Conservation (phyloP, 352 stramenopile genomes). For the Globisporangium recalcitrans region DNA sequence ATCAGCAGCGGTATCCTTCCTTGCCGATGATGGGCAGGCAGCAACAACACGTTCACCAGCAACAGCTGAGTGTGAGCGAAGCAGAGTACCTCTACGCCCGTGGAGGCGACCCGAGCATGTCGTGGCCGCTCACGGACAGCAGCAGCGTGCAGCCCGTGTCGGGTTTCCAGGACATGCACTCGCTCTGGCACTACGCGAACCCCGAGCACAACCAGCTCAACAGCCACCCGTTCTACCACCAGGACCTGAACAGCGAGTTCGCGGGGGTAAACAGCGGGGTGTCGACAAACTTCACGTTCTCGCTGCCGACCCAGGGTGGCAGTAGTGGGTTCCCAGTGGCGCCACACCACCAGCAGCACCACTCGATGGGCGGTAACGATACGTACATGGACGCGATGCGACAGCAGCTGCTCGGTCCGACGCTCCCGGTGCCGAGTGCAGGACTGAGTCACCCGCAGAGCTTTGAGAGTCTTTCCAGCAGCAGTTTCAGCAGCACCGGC, state of each 20-base stretch:
- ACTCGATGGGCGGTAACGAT: neutral
- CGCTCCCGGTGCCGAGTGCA: neutral
- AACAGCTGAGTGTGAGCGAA: conserved; percentile 20
- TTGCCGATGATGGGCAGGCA: conserved; percentile 25
- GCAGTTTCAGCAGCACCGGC: neutral
- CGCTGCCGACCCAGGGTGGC: conserved; percentile 10
- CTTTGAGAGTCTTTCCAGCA: neutral
- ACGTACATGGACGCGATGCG: conserved; percentile 20
- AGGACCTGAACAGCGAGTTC: conserved; percentile 18
- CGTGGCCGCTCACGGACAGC: conserved; percentile 6
- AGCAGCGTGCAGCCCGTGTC: conserved; percentile 9
- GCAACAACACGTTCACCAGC: conserved; percentile 19
- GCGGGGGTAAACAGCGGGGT: conserved; percentile 11
- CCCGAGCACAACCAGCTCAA: conserved; percentile 18
- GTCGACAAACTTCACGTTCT: conserved; percentile 20
- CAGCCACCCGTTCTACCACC: conserved; percentile 23
- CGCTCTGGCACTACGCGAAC: conserved; percentile 28
- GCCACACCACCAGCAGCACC: neutral
- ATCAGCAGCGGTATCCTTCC: conserved; percentile 16
- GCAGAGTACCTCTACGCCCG: conserved; percentile 18
- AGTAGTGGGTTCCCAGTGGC: conserved; percentile 3
- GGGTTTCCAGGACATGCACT: conserved; percentile 18
- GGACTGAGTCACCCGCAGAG: neutral
- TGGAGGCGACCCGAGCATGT: conserved; percentile 2
- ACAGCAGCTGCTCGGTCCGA: conserved; percentile 13